phyloP scores from a whole-genome alignment of 139 green algal genomes.

The Deuterostichococcus epilithicus region DNA sequence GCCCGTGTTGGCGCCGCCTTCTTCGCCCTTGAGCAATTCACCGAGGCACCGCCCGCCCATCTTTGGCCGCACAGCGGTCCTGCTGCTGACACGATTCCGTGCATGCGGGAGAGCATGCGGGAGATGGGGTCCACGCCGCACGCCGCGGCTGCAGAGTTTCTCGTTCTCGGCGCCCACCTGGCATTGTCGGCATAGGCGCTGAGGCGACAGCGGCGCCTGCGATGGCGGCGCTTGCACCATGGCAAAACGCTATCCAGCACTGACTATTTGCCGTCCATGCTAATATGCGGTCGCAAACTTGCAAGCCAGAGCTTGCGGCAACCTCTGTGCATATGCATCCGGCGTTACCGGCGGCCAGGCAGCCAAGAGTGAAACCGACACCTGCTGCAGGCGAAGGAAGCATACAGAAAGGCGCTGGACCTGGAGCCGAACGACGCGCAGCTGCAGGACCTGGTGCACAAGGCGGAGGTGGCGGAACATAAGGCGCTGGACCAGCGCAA shows the following conservation, averaged over 20 bases:
- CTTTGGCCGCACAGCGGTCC: no score
- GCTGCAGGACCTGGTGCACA: conserved; percentile 42
- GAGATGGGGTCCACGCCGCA: no score
- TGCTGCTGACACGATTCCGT: no score
- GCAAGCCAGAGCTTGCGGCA: not conserved
- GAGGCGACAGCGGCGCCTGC: no score
- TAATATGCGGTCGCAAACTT: not conserved
- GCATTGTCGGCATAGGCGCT: no score
- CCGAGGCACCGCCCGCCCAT: conserved; percentile 23
- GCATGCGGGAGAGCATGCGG: no score
- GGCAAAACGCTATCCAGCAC: no score
- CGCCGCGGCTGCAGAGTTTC: no score
- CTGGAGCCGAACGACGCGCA: conserved; percentile 67
- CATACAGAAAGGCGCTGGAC: conserved; percentile 57
- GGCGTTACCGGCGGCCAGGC: not conserved
- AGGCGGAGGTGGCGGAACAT: conserved; percentile 22
- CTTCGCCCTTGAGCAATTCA: conserved; percentile 48
- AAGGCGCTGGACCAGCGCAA: conserved; percentile 27
- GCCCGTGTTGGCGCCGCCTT: conserved; percentile 37
- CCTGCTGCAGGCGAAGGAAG: conserved; percentile 40
- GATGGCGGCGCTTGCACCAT: no score
- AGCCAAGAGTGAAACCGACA: no score
- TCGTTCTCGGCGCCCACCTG: no score
- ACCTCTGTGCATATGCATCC: not conserved
- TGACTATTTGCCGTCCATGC: no score